Base-by-base conservation (phyloP, 441 rosid species). In the Eruca vesicaria region DNA sequence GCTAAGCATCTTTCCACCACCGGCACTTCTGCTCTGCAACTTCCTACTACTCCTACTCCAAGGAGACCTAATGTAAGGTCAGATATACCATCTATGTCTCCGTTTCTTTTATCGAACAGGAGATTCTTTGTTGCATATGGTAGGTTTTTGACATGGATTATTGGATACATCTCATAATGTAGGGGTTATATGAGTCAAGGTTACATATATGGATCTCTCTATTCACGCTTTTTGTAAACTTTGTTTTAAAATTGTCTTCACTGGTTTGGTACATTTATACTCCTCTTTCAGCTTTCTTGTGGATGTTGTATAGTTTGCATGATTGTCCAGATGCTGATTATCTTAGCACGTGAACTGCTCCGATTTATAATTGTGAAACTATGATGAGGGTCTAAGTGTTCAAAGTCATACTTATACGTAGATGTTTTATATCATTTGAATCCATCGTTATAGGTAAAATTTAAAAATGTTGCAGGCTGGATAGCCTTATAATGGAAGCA, bases 401-500 rank as follows among this genome's bases (percentile, higher is more conserved):
- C 55, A 48, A 45, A 48, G 55, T 18, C 26, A 19, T 18, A 18
- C 56, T 18, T 50, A 18, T 61, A 14, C 18, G 11, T 12, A 33
- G 60, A 69, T 53, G 14, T 36, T 2, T 52, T 32, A 3, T 67
- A 53, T 33, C 26, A 23, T 48, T 12, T 28, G 50, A 59, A 19
- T 61, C 12, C 15, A 4, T 28, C 35, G 48, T 7, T 36, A 29
- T 33, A 56, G 41, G 48, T 76, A 55, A 63, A 56, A 36, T 61
- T 0, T 65, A 2, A 64, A 48, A 41, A 71, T 64, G 55, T 57
- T 78, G 29, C 74, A 96, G 98, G 89, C 79, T 93, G 85, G 99
- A 96, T 58, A 85, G 73, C 86, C 97, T 96, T 43, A 86, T 96
- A 74, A 77, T 89, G 91, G 99, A 96, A 78, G 97, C 98, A 43